A percentile compares a stretch with the other conserved stretches of the same genome.
Conservation (phyloP, 1,139 yeast genomes). For the Kodamaea sp. region DNA sequence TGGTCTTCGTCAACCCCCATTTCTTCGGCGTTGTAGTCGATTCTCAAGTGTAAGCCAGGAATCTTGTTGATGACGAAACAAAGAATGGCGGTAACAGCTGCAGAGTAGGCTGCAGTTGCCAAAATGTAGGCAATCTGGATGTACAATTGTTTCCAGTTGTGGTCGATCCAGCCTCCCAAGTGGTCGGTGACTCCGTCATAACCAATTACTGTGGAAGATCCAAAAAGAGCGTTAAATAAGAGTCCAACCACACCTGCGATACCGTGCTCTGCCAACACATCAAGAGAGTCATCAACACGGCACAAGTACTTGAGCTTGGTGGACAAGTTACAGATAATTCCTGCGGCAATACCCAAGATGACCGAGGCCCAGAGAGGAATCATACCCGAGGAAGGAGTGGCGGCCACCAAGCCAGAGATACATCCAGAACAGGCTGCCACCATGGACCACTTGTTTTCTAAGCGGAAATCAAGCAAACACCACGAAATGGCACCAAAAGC, state of each 20-base stretch:
- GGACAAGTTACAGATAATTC: conserved; percentile 83
- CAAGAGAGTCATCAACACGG: conserved; percentile 88
- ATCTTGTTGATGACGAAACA: conserved; percentile 74
- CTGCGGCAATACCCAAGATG: conserved; percentile 77
- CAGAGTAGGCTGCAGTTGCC: conserved; percentile 76
- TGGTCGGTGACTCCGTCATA: conserved; percentile 83
- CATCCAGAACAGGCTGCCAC: conserved; percentile 95
- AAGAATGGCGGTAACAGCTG: conserved; percentile 73
- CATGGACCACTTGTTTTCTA: conserved; percentile 90
- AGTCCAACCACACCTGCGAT: conserved; percentile 92
- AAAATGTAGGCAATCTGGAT: conserved; percentile 81
- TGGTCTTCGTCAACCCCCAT: conserved; percentile 95
- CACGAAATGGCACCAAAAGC: conserved; percentile 91
- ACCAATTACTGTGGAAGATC: conserved; percentile 84
- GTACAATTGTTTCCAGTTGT: conserved; percentile 88
- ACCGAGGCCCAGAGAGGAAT: conserved; percentile 93
- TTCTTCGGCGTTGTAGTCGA: conserved; percentile 82
- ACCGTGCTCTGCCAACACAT: conserved; percentile 97
- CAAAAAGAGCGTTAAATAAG: conserved; percentile 84
- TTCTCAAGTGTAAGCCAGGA: conserved; percentile 79
- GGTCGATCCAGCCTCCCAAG: conserved; percentile 89
- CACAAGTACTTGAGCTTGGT: conserved; percentile 83
- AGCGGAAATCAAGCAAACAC: conserved; percentile 85
- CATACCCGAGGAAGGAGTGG: conserved; percentile 91
- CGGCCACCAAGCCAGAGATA: conserved; percentile 93